phyloP scores from a whole-genome alignment of 371 early-diverging fungal species.

The Chytridium lagenaria region DNA sequence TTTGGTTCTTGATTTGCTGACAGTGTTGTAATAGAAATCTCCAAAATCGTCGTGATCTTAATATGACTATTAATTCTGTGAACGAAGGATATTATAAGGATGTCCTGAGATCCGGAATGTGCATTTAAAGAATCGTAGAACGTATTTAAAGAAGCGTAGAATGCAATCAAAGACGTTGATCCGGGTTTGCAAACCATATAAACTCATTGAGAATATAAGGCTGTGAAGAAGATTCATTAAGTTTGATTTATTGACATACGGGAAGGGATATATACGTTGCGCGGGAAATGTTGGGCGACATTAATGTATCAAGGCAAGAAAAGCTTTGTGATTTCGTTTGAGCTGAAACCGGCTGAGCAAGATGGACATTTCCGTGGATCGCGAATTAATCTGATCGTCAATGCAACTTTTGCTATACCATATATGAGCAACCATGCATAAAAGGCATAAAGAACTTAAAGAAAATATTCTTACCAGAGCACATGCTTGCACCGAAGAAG shows the following conservation, averaged over 20 bases:
- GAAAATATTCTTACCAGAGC: constrained; percentile 65
- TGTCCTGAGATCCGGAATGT: neutral
- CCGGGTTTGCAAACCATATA: no score
- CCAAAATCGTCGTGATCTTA: neutral
- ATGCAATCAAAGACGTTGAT: neutral
- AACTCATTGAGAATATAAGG: no score
- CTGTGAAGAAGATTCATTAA: neutral
- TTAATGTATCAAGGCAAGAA: constrained; percentile 67
- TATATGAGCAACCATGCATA: neutral
- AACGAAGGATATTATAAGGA: neutral
- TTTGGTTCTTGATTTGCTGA: no score
- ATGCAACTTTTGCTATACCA: constrained; percentile 87
- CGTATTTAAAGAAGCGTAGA: neutral
- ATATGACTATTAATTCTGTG: neutral
- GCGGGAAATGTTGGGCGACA: no score
- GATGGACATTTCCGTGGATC: constrained; percentile 98
- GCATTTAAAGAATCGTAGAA: neutral
- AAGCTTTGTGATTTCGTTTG: constrained; percentile 89
- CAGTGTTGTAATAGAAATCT: constrained; percentile 12
- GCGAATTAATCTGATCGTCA: constrained; percentile 83
- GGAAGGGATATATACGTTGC: no score
- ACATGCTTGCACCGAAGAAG: constrained; percentile 93
- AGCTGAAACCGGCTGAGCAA: constrained; percentile 92
- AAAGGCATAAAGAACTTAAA: neutral
- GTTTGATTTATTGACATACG: neutral